Evolutionary conservation across 352 stramenopile species (phyloP), one percentile per base, ranked within the genome.

Genomic region (Globisporangium nodosum): DNA sequence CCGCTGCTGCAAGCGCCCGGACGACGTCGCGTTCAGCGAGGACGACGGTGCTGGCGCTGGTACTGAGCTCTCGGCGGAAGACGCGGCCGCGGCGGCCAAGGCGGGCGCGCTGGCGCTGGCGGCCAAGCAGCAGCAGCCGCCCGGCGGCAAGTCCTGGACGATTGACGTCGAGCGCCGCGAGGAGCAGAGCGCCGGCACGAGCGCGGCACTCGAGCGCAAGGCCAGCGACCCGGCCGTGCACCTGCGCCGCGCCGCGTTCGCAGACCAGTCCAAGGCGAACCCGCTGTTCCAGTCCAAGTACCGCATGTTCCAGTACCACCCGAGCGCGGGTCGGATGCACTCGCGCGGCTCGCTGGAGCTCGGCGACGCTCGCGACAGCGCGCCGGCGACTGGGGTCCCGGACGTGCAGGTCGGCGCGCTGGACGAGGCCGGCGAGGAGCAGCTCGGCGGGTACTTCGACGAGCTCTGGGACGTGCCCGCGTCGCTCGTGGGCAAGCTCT

Each of bases 261-360:
- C 45, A 1, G 71, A 78, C 21, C 69, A 81, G 47, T 70, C 42
- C 12, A 50, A 67, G 52, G 43, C 76, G 52, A 86, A 81, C 55
- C 76, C 78, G 7, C 78, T 81, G 40, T 80, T 80, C 51, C 76
- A 71, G 49, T 85, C 74, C 62, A 88, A 88, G 62, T 87, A 87
- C 59, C 74, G 78, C 33, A 80, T 87, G 73, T 87, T 88, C 58
- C 76, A 88, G 63, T 70, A 76, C 47, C 74, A 87, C 21, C 64
- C 72, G 45, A 61, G 69, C 47, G 48, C 75, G 12, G 49, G 70
- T 8, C 58, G 62, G 12, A 40, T 69, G 49, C 49, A 39, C 18
- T 51, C 56, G 39, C 61, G 60, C 18, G 30, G 33, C 21, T 58
- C 51, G 18, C 45, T 65, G 0, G 59, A 65, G 43, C 2, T 30